Base-by-base conservation (phyloP, 2,329 filamentous ascomycete species). In the Penicillium brasilianum region DNA sequence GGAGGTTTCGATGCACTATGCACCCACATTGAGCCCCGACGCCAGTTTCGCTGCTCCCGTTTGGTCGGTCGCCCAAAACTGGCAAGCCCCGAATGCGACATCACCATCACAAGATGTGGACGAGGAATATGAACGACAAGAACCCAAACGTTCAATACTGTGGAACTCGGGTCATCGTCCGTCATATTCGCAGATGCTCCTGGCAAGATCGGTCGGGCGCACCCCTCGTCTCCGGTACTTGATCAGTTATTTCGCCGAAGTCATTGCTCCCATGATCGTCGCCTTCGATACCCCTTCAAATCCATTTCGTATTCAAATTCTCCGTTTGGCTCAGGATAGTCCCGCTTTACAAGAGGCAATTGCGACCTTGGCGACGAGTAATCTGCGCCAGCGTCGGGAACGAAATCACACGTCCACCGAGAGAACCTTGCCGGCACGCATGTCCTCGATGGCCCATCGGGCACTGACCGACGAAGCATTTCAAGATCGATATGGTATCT, bases 191-290 rank as follows among this genome's bases (percentile, higher is more conserved):
- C 76, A 78, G 37, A 62, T 76, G n/a, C 69, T 78, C 18, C 63
- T 76, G 18, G 71, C 74, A 39, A 69, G 77, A 55, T 86, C 81
- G 83, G 82, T 83, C 73, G 85, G 74, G 80, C 90, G 76, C 80
- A 88, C 91, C 62, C 87, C 89, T 60, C 90, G 92, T 72, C 90
- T 96, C 81, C 89, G 90, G 66, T 96, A 90, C 77, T 89, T 97
- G 73, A 90, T 97, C 81, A 90, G 96, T 74, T 97, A 97, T 78
- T 97, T 96, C 78, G 90, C 93, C 73, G 93, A 92, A 76, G 91
- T 92, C 72, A 93, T 98, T 80, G 95, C 93, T 67, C 91, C 92
- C 5, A 92, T 92, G 61, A 91, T 97, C 77, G 93, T 97, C 54
- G 91, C 93, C 67, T 93, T 97, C 75, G 94, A 98, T 74, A 89